These are phyloP conservation scores for Rutstroemia sp. DNA, from an alignment of 2,329 filamentous ascomycete species.

Conservation along the genomic window DNA sequence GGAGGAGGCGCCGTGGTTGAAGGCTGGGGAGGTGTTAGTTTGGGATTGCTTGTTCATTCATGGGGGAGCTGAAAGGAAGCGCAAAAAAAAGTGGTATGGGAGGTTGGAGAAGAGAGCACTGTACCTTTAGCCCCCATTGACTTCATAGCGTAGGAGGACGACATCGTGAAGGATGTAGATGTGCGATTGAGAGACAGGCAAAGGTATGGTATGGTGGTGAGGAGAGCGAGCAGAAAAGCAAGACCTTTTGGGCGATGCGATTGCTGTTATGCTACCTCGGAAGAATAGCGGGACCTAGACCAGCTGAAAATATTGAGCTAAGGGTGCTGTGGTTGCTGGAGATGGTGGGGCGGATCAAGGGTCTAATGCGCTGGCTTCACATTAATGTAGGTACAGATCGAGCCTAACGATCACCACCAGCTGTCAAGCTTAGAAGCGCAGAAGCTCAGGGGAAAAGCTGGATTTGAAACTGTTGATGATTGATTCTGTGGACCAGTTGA, in stretches of 20 bases:
- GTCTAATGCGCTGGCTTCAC: too few species aligned
- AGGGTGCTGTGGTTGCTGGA: too few species aligned
- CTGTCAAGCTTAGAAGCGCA: too few species aligned
- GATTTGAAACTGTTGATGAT: too few species aligned
- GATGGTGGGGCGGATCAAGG: too few species aligned
- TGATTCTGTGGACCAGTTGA: too few species aligned
- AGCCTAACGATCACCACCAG: too few species aligned
- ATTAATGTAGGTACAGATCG: too few species aligned
- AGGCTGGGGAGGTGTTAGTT: slow-evolving; percentile 43
- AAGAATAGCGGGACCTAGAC: background rate
- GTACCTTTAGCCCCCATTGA: slow-evolving; percentile 38
- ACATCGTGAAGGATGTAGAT: slow-evolving; percentile 35
- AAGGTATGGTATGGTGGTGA: background rate
- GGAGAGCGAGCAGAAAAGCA: too few species aligned
- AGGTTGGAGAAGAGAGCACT: background rate
- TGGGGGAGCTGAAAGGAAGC: background rate
- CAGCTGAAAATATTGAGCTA: background rate
- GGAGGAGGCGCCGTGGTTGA: slow-evolving; percentile 62
- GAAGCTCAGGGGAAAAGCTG: too few species aligned
- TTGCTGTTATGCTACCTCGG: background rate
- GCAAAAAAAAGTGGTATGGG: background rate
- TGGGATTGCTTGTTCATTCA: background rate
- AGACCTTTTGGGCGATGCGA: too few species aligned
- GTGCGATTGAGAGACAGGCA: background rate
- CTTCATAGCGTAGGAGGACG: slow-evolving; percentile 35